Conservation (phyloP, 108 stramenopile species). For the Skeletonema menzelii region DNA sequence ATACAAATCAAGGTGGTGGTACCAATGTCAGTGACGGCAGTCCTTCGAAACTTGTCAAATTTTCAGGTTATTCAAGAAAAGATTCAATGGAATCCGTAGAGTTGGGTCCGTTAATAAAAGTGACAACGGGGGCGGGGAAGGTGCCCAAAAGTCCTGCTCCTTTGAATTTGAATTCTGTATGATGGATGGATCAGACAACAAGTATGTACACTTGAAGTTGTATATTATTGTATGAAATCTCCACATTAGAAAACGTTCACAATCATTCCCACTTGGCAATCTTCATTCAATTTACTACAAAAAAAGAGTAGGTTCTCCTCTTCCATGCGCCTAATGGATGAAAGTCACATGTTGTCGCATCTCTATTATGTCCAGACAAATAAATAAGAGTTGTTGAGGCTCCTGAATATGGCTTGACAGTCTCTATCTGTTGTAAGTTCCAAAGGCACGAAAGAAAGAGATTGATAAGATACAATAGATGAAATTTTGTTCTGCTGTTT, state of each 20-base stretch:
- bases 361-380: not conserved
- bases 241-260: too few species aligned
- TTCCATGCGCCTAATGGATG: too few species aligned
- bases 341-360: not conserved
- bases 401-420: not conserved
- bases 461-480: not conserved
- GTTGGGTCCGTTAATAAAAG: constrained; percentile 2
- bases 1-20: constrained; percentile 4
- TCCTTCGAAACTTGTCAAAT: constrained; percentile 11
- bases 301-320: not conserved
- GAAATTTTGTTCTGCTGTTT: not conserved
- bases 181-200: not conserved
- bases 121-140: constrained; percentile 9
- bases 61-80: constrained; percentile 13
- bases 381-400: not conserved
- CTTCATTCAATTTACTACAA: too few species aligned
- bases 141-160: constrained; percentile 43
- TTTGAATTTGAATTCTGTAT: constrained; percentile 19
- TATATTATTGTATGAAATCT: not conserved
- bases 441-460: too few species aligned
- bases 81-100: constrained; percentile 32
- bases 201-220: not conserved
- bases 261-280: not conserved
- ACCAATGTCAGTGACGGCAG: not conserved
- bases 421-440: not conserved